A percentile compares a stretch with the other conserved stretches of the same genome.
These are phyloP conservation scores for Coemansia sp. DNA, from an alignment of 192 early-diverging fungal genomes.

Conservation along the genomic window DNA sequence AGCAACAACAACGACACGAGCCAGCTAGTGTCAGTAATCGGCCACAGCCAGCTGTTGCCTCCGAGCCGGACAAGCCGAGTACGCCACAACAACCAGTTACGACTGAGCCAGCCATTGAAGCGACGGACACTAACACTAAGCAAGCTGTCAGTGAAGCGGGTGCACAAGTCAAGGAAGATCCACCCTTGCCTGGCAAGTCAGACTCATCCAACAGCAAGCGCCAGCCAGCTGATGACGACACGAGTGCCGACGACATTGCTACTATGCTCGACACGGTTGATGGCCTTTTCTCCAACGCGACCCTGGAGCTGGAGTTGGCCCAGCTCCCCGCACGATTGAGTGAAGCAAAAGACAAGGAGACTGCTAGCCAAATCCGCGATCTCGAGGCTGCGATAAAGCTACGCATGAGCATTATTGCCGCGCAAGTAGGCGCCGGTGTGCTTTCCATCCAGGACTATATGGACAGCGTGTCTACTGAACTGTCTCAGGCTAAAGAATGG, in stretches of 20 bases:
- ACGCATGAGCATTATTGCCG: slow-evolving; percentile 48
- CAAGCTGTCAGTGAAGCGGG: not conserved
- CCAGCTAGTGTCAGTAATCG: not conserved
- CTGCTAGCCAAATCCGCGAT: slow-evolving; percentile 20
- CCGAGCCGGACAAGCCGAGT: not conserved
- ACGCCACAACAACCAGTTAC: not conserved
- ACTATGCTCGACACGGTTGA: slow-evolving; percentile 36
- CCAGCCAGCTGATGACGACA: not conserved
- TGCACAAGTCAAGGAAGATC: not conserved
- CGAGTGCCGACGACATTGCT: slow-evolving; percentile 26
- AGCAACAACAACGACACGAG: not conserved
- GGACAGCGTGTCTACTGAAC: slow-evolving; percentile 26
- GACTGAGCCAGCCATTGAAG: not conserved
- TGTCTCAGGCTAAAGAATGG: slow-evolving; percentile 35
- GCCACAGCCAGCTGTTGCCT: not conserved
- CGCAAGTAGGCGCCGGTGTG: slow-evolving; percentile 43
- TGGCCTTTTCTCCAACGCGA: slow-evolving; percentile 36
- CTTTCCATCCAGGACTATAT: slow-evolving; percentile 46
- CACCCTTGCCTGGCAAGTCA: not conserved
- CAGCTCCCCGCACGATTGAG: slow-evolving; percentile 36
- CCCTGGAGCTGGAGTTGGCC: slow-evolving; percentile 45
- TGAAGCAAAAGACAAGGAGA: slow-evolving; percentile 10
- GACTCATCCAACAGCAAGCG: not conserved
- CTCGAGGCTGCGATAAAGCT: slow-evolving; percentile 44
- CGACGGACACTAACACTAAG: not conserved